phyloP scores from a whole-genome alignment of 2,329 filamentous ascomycete genomes.

The Penicillium sp. region DNA sequence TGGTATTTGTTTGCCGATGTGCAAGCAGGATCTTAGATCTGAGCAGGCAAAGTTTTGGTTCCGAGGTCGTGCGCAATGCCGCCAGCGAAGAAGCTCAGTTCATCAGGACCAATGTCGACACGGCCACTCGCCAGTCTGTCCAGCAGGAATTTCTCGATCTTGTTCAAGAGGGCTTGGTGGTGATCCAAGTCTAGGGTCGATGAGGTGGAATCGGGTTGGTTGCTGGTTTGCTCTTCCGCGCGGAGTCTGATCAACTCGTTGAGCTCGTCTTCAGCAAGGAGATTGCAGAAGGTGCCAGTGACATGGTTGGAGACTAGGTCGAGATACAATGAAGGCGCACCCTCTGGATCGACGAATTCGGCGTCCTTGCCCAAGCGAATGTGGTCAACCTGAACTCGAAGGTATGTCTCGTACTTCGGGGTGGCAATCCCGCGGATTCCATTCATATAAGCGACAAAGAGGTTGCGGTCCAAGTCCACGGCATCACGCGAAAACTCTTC shows the following conservation, averaged over 20 bases:
- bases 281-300: conserved; percentile 42
- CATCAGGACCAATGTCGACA: conserved; percentile 36
- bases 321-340: conserved; percentile 35
- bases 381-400: conserved; percentile 36
- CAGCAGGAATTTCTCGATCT: conserved; percentile 37
- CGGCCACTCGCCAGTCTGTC: conserved; percentile 34
- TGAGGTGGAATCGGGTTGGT: conserved; percentile 12
- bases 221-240: conserved; percentile 21
- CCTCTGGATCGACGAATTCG: conserved; percentile 36
- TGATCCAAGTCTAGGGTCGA: conserved; percentile 6
- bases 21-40: neutral
- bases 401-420: conserved; percentile 34
- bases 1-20: conserved; percentile 8
- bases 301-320: conserved; percentile 40
- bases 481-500: conserved; percentile 41
- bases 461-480: conserved; percentile 40
- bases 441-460: conserved; percentile 45
- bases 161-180: conserved; percentile 30
- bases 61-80: conserved; percentile 37
- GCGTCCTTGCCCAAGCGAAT: conserved; percentile 34
- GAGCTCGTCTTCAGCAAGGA: conserved; percentile 41
- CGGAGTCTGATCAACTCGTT: conserved; percentile 33
- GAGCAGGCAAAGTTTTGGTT: conserved; percentile 19
- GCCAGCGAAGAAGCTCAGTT: conserved; percentile 44
- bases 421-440: conserved; percentile 41